Percentiles rank a stretch among this genome's conserved stretches.
Conservation (phyloP, 108 stramenopile species). For the Pseudonitzschia multiseries region DNA sequence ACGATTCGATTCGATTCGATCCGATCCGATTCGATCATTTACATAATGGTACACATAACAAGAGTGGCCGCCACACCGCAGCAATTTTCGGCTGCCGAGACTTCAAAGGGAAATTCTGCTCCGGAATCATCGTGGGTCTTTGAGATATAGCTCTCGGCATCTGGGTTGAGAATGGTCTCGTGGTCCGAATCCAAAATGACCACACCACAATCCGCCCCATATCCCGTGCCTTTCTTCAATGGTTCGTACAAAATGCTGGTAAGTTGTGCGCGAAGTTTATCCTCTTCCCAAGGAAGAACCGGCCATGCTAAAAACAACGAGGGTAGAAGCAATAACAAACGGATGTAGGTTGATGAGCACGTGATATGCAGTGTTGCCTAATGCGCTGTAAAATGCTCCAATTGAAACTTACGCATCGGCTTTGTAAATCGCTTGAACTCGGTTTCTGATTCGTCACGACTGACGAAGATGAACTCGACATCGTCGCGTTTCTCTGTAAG, state of each 20-base stretch:
- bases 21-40: neutral
- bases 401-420: neutral
- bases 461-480: neutral
- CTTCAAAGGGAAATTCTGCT: neutral
- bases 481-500: neutral
- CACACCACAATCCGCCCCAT: neutral
- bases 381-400: neutral
- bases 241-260: neutral
- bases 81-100: neutral
- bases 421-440: neutral
- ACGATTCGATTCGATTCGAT: neutral
- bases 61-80: neutral
- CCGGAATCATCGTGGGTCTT: neutral
- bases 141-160: neutral
- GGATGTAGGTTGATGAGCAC: neutral
- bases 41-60: neutral
- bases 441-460: neutral
- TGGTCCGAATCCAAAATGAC: neutral
- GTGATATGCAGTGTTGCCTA: neutral
- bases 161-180: neutral
- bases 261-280: neutral
- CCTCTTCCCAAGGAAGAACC: neutral
- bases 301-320: neutral
- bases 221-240: neutral
- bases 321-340: neutral